Base-by-base conservation (phyloP, 2,329 filamentous ascomycete species). In the Diaporthe sp. region DNA sequence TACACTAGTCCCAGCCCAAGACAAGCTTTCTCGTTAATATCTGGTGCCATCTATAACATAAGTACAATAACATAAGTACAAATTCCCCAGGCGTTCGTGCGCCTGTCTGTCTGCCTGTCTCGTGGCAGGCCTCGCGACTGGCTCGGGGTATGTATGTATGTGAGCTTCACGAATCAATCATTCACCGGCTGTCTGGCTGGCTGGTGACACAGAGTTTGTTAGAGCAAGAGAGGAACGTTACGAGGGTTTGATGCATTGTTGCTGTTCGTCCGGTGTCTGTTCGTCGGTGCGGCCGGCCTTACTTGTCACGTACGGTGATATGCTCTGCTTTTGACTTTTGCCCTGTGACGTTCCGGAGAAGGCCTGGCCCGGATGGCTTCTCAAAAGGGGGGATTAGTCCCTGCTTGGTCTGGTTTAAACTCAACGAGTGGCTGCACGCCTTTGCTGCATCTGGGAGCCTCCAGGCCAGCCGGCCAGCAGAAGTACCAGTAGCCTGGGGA, bases 21-120 rank as follows among this genome's bases (percentile, higher is more conserved):
- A 68, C 63, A 68, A 68, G 63, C 63, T 68, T 68, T 53, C 47
- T 58, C 63, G 63, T 68, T 37, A 32, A 68, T 39, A 53, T 53
- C 22, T 68, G 47, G 44, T 68, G 39, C 39, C 59, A 35, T 44
- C 37, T 63, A 44, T 37, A 25, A 4, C n/a, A n/a, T n/a, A n/a
- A n/a, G n/a, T n/a, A n/a, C n/a, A n/a, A 19, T 39, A 39, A 22
- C 39, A n/a, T n/a, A n/a, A n/a, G 25, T 19, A 19, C 32, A 15
- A 15, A 12, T 39, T 7, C 63, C 63, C 63, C 63, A 68, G 44
- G 13, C 47, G 63, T 53, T 68, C 44, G 63, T 53, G 63, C 32
- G 47, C 63, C 8, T 50, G 22, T 50, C 44, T 50, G 42, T 17
- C 42, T 19, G 19, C n/a, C 4, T 51, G n/a, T 37, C 32, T 37